A percentile compares a stretch with the other conserved stretches of the same genome.
These are phyloP conservation scores for Phytophthora vignae DNA, from an alignment of 352 stramenopile genomes.

Conservation along the genomic window DNA sequence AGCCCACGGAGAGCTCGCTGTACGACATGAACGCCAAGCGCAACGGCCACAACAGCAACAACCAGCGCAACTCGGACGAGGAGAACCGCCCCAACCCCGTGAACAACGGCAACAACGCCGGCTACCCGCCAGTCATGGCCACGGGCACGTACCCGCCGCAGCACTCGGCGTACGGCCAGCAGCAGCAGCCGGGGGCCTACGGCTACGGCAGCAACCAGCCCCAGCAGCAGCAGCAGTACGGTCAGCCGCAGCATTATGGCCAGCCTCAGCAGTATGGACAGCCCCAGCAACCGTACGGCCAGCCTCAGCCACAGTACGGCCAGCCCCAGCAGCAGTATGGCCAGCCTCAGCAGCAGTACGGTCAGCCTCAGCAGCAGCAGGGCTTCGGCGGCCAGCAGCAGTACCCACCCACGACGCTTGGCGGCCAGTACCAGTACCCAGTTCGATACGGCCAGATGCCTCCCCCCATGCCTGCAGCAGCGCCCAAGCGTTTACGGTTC, in stretches of 20 bases:
- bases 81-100: constrained; percentile 53
- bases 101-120: constrained; percentile 25
- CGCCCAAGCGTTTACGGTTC: constrained; percentile 78
- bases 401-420: constrained; percentile 42
- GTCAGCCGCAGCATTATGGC: constrained; percentile 32
- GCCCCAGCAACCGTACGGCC: constrained; percentile 25
- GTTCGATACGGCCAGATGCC: constrained; percentile 58
- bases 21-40: constrained; percentile 67
- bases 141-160: constrained; percentile 62
- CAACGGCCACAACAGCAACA: constrained; percentile 34
- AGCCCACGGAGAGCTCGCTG: constrained; percentile 74
- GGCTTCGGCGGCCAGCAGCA: constrained; percentile 31
- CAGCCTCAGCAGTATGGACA: constrained; percentile 38
- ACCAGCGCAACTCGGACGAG: constrained; percentile 68
- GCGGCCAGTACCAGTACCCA: constrained; percentile 65
- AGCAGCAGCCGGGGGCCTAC: constrained; percentile 36
- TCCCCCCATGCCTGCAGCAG: constrained; percentile 59
- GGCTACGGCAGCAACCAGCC: constrained; percentile 33
- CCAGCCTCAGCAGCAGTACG: constrained; percentile 18
- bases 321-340: constrained; percentile 32
- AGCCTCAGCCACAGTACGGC: constrained; percentile 36
- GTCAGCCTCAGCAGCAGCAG: constrained; percentile 22
- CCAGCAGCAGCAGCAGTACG: constrained; percentile 33
- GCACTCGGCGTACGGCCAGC: constrained; percentile 53
- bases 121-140: constrained; percentile 57